Evolutionary conservation across 805 yeast genomes (phyloP).

Genomic region (Starmerella gropengiesseri): DNA sequence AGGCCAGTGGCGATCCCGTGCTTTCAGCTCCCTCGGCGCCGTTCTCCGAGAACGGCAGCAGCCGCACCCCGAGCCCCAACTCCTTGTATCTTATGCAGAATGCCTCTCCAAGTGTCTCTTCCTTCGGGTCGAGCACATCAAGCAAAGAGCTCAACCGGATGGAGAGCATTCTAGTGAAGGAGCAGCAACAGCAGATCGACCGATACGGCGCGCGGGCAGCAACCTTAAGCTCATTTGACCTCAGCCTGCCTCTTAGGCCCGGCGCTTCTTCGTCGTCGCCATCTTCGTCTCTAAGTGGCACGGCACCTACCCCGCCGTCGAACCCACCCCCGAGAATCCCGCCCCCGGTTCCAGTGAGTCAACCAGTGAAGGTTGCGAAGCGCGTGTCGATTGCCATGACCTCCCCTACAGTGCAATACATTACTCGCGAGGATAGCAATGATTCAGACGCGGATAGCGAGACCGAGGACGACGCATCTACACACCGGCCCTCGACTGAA

Average conservation of each 20-base stretch:
- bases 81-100: slow-evolving; percentile 14
- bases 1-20: background rate
- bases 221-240: slow-evolving; percentile 6
- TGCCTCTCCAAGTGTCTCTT: slow-evolving; percentile 9
- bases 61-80: slow-evolving; percentile 18
- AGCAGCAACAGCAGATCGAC: slow-evolving; percentile 16
- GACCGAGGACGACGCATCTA: background rate
- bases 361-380: slow-evolving; percentile 1
- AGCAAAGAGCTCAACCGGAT: slow-evolving; percentile 6
- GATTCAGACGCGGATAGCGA: background rate
- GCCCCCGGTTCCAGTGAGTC: background rate
- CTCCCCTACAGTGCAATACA: slow-evolving; percentile 2
- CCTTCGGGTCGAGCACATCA: background rate
- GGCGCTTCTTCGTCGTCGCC: slow-evolving; percentile 7
- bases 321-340: slow-evolving; percentile 5
- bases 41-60: slow-evolving; percentile 4
- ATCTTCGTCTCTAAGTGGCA: background rate
- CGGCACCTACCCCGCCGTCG: background rate
- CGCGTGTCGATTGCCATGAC: slow-evolving; percentile 1
- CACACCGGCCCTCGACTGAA: background rate
- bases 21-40: slow-evolving; percentile 1
- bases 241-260: slow-evolving; percentile 9
- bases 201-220: slow-evolving; percentile 16
- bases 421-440: background rate
- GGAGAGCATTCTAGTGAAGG: slow-evolving; percentile 14